Base-by-base conservation (phyloP, 257 asterid species). In the Ilex aquifolium region DNA sequence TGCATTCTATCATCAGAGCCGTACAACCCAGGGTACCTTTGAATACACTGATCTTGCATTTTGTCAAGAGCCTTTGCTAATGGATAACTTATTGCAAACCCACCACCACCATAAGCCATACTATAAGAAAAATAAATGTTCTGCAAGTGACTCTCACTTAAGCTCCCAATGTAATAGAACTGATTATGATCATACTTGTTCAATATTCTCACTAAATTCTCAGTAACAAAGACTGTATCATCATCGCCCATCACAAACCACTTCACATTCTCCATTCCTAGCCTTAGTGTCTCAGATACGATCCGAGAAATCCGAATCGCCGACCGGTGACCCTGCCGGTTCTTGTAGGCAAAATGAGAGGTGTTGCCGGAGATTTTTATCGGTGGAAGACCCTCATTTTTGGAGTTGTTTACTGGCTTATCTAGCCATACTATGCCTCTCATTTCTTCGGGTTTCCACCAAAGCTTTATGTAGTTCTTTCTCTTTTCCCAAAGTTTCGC, bases 161-260 rank as follows among this genome's bases (percentile, higher is more conserved):
- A 77, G 36, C 95, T 79, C 10, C 97, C 97, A 7, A 90, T 90
- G 36, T 90, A 90, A 65, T 85, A 87, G 31, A 52, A 71, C 75
- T 88, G 73, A 61, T 74, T 78, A 62, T 88, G 95, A 55, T 90
- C 95, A 63, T 90, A 90, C 52, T 87, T 83, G 0, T 77, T 62
- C 0, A 87, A 86, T 57, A 90, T 83, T 46, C 90, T 74, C 52
- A 90, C 57, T 60, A 87, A 76, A 70, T 90, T 90, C 4, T 87
- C 96, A 5, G 83, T 83, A 7, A 82, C n/a, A 68, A 87, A 90
- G 5, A 90, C 88, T 0, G 96, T 87, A 73, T 90, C 97, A 53
- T 87, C 97, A 53, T 90, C 96, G 32, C 96, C 97, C 96, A 90
- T 83, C 32, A 90, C 95, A 61, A 87, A 87, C 95, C 97, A 90